Percentiles rank a stretch among this genome's conserved stretches.
Evolutionary conservation across 768 basidiomycete genomes (phyloP).

Genomic region (Jaapia argillacea): DNA sequence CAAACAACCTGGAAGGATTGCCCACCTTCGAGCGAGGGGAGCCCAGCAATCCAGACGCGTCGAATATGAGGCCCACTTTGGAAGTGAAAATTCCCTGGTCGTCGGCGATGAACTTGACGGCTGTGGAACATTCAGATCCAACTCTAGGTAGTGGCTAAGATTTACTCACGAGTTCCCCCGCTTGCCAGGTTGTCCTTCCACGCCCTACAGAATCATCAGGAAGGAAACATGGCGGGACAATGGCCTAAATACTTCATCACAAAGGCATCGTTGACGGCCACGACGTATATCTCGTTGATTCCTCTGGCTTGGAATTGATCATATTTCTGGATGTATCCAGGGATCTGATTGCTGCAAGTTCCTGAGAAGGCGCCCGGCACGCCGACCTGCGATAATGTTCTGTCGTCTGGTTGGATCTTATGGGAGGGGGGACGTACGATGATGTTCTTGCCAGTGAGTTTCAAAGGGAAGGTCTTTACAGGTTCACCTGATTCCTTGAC

Average conservation of each 20-base stretch:
- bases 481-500: constrained; percentile 50
- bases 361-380: constrained; percentile 75
- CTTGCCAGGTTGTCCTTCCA: constrained; percentile 59
- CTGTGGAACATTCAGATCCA: too few relatives aligned
- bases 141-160: too few relatives aligned
- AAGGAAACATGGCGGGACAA: constrained; percentile 3
- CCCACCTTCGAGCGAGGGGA: constrained; percentile 47
- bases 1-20: constrained; percentile 18
- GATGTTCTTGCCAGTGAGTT: constrained; percentile 49
- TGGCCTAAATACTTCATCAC: constrained; percentile 24
- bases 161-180: constrained; percentile 31
- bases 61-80: constrained; percentile 32
- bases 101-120: constrained; percentile 33
- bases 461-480: constrained; percentile 28
- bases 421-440: constrained; percentile 37
- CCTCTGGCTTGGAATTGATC: constrained; percentile 60
- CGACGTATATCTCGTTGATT: constrained; percentile 49
- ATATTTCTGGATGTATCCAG: constrained; percentile 43
- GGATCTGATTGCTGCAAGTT: constrained; percentile 56
- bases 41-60: constrained; percentile 48
- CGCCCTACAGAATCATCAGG: constrained; percentile 28
- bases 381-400: constrained; percentile 41
- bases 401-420: too few relatives aligned
- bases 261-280: constrained; percentile 64
- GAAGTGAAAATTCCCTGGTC: constrained; percentile 44